Conservation (phyloP, 2,329 filamentous ascomycete species). For the Arthrobotrys iridis region DNA sequence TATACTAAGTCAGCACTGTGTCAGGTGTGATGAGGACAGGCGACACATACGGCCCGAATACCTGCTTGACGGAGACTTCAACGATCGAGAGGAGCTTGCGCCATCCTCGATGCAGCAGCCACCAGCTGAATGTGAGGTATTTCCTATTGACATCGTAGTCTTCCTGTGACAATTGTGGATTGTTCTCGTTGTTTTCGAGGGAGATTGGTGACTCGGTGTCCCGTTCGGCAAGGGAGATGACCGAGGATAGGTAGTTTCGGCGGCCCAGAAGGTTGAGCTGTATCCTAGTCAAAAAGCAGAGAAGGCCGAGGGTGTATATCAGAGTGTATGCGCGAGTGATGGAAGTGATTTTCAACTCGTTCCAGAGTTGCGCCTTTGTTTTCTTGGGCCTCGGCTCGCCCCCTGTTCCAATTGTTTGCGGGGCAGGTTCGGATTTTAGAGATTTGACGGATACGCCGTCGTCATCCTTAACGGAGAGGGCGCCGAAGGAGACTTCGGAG, state of each 20-base stretch:
- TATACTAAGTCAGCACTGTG: slow-evolving; percentile 19
- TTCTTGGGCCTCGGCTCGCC: slow-evolving; percentile 69
- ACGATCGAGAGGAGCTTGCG: slow-evolving; percentile 82
- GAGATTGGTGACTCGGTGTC: slow-evolving; percentile 77
- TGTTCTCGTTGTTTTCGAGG: slow-evolving; percentile 86
- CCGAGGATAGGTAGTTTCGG: slow-evolving; percentile 93
- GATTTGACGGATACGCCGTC: slow-evolving; percentile 60
- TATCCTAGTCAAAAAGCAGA: slow-evolving; percentile 90
- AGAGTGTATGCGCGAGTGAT: slow-evolving; percentile 91
- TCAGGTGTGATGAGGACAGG: neutral
- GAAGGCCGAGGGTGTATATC: slow-evolving; percentile 86
- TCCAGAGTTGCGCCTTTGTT: slow-evolving; percentile 94
- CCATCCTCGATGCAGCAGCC: slow-evolving; percentile 92
- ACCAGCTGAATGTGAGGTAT: slow-evolving; percentile 98
- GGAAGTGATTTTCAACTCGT: slow-evolving; percentile 94
- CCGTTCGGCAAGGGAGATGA: slow-evolving; percentile 78
- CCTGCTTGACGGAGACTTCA: slow-evolving; percentile 83
- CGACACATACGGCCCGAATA: slow-evolving; percentile 74
- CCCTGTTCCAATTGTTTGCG: neutral
- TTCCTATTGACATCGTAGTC: slow-evolving; percentile 96
- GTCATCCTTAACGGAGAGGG: slow-evolving; percentile 67
- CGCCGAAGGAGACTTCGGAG: slow-evolving; percentile 70
- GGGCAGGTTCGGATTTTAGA: slow-evolving; percentile 55
- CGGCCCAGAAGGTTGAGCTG: slow-evolving; percentile 97
- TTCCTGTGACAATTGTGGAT: slow-evolving; percentile 75